Evolutionary conservation across 2,329 filamentous ascomycete species (phyloP).

Genomic region (Diaporthe humulicola): DNA sequence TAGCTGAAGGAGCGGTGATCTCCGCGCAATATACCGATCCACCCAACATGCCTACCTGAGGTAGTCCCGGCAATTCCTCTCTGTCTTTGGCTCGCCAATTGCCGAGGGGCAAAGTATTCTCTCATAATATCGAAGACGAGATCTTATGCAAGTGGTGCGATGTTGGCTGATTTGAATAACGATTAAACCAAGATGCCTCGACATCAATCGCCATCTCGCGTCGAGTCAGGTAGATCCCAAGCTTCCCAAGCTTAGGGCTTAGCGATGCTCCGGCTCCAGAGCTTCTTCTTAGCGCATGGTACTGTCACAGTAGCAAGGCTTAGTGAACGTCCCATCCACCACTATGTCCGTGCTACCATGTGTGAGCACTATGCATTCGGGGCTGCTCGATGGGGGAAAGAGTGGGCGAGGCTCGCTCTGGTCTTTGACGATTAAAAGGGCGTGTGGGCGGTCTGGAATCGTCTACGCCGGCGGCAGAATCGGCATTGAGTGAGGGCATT

Average conservation of each 20-base stretch:
- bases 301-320: not conserved
- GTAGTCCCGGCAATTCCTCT: constrained; percentile 3
- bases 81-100: not conserved
- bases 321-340: not conserved
- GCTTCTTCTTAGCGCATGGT: constrained; percentile 4
- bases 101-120: not conserved
- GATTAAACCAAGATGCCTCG: not conserved
- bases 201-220: not conserved
- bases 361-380: no score
- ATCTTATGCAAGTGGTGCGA: not conserved
- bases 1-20: constrained; percentile 24
- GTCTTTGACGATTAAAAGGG: no score
- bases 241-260: not conserved
- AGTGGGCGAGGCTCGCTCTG: no score
- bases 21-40: constrained; percentile 15
- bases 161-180: not conserved
- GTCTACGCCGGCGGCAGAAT: no score
- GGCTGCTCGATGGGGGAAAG: no score
- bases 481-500: no score
- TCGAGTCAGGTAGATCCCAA: not conserved
- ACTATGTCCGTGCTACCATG: not conserved
- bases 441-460: no score
- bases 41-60: not conserved
- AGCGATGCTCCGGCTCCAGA: not conserved
- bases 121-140: not conserved